Conservation (phyloP, 2,329 filamentous ascomycete species). For the Achaetomium macrosporum region DNA sequence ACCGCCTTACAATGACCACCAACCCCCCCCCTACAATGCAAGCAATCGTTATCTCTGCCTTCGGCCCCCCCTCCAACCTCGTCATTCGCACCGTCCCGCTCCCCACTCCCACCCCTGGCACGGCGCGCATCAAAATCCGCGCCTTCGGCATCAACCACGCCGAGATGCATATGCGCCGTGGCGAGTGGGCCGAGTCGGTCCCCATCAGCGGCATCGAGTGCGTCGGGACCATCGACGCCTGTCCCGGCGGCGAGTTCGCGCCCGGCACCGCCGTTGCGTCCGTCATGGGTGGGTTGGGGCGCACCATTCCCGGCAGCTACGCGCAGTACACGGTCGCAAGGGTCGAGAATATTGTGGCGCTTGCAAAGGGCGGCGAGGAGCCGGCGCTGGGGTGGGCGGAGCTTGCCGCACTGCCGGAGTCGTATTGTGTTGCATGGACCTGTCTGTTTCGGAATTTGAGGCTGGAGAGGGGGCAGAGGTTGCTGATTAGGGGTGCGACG, state of each 20-base stretch:
- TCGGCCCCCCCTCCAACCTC: slow-evolving; percentile 31
- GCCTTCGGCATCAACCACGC: slow-evolving; percentile 41
- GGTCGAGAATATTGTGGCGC: slow-evolving; percentile 30
- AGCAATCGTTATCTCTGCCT: slow-evolving; percentile 30
- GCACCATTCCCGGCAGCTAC: slow-evolving; percentile 35
- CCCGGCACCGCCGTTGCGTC: slow-evolving; percentile 32
- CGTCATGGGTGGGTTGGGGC: slow-evolving; percentile 40
- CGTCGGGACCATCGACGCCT: slow-evolving; percentile 35
- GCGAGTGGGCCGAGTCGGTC: slow-evolving; percentile 36
- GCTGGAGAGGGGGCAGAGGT: slow-evolving; percentile 28
- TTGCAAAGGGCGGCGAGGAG: slow-evolving; percentile 19
- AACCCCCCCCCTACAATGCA: slow-evolving; percentile 26
- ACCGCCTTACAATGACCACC: no score
- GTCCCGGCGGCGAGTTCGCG: slow-evolving; percentile 30
- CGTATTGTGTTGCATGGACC: slow-evolving; percentile 36
- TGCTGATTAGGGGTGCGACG: slow-evolving; percentile 38
- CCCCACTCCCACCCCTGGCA: slow-evolving; percentile 21
- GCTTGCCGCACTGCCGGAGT: slow-evolving; percentile 37
- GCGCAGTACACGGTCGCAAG: slow-evolving; percentile 33
- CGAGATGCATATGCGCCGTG: slow-evolving; percentile 41
- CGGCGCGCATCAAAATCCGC: slow-evolving; percentile 32
- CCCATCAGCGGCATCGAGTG: slow-evolving; percentile 37
- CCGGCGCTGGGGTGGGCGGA: slow-evolving; percentile 31
- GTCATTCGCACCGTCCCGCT: slow-evolving; percentile 18
- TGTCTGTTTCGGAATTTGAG: slow-evolving; percentile 35